A percentile compares a stretch with the other conserved stretches of the same genome.
These are phyloP conservation scores for Malus fusca DNA, from an alignment of 306 rosid species.

Conservation along the genomic window DNA sequence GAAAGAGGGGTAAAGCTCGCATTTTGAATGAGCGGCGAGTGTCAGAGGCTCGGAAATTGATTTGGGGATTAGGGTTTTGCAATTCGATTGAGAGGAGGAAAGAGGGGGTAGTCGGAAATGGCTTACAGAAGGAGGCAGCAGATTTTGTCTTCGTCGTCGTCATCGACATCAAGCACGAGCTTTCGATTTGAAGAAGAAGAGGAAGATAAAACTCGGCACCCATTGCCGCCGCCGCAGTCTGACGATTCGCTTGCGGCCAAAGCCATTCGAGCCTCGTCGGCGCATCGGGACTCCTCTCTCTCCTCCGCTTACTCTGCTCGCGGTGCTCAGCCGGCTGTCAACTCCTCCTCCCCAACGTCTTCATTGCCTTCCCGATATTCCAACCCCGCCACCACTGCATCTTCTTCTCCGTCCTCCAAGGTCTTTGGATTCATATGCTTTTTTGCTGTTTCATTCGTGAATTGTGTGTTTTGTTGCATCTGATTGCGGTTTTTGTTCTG, in stretches of 20 bases:
- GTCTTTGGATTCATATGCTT: neutral
- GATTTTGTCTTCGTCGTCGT: conserved; percentile 25
- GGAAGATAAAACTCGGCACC: conserved; percentile 27
- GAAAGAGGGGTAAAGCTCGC: neutral
- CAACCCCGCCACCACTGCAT: conserved; percentile 5
- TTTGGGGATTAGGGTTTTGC: neutral
- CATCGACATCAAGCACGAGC: conserved; percentile 17
- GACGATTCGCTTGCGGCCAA: conserved; percentile 79
- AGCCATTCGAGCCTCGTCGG: conserved; percentile 88
- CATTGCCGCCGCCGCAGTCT: conserved; percentile 18
- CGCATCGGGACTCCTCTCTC: conserved; percentile 76
- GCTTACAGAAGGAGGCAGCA: conserved; percentile 68
- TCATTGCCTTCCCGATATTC: conserved; percentile 35
- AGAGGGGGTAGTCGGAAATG: conserved; percentile 26
- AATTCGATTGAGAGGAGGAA: neutral
- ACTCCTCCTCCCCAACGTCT: neutral
- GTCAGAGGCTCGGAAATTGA: neutral
- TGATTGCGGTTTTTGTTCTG: neutral
- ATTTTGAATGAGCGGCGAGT: neutral
- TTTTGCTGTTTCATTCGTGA: neutral
- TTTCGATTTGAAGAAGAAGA: conserved; percentile 19
- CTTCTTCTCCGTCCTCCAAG: conserved; percentile 5
- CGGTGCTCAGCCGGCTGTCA: conserved; percentile 8
- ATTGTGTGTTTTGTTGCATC: neutral
- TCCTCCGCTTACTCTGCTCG: conserved; percentile 77